A percentile compares a stretch with the other conserved stretches of the same genome.
Conservation (phyloP, 1,284 basidiomycete species). For the Puccinia hordei region DNA sequence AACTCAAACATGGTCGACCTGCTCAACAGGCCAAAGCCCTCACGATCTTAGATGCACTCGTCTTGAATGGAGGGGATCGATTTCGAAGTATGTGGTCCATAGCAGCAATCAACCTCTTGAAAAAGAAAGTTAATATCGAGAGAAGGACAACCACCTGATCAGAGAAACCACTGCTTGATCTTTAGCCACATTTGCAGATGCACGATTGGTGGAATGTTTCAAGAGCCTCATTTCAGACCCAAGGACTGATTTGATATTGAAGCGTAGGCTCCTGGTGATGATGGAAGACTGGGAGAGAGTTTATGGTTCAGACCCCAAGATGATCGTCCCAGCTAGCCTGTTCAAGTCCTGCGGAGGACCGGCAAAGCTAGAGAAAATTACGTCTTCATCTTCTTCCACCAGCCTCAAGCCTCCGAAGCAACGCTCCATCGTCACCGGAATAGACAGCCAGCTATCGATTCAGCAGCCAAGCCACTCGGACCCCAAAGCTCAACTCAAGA, state of each 20-base stretch:
- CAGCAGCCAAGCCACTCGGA: background rate
- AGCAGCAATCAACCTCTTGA: too few species aligned
- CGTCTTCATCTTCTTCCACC: background rate
- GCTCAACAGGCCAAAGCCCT: conserved; percentile 21
- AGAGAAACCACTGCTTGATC: background rate
- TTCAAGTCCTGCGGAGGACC: conserved; percentile 17
- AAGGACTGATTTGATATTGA: background rate
- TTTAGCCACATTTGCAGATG: conserved; percentile 26
- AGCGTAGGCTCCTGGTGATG: conserved; percentile 7
- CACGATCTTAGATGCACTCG: conserved; percentile 22
- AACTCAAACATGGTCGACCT: conserved; percentile 35
- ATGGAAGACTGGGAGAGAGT: conserved; percentile 26
- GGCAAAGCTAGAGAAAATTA: background rate
- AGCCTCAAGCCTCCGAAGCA: background rate
- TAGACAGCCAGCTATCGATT: background rate
- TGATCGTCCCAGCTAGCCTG: background rate
- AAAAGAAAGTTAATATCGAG: background rate
- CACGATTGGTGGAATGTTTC: conserved; percentile 13
- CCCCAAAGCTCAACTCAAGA: conserved; percentile 18
- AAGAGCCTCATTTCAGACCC: conserved; percentile 17
- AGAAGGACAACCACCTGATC: background rate
- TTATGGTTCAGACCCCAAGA: conserved; percentile 14
- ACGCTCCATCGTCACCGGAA: background rate
- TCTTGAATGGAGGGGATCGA: conserved; percentile 26
- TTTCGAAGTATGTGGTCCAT: conserved; percentile 9